Conservation (phyloP, 1,284 basidiomycete species). For the Puccinia polysora region DNA sequence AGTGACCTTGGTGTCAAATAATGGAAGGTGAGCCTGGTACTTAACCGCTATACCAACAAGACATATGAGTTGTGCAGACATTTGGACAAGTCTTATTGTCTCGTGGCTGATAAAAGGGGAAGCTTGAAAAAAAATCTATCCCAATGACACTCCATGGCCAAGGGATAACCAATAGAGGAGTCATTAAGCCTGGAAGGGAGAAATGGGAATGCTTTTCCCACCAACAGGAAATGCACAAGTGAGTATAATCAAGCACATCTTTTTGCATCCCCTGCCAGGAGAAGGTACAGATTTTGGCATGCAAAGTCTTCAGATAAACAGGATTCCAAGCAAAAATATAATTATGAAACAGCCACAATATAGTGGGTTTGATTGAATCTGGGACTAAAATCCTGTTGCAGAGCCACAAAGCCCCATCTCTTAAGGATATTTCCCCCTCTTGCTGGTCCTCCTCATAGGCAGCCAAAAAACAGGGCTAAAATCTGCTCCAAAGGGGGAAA, state of each 20-base stretch:
- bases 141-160: background rate
- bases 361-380: too few relatives aligned
- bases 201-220: background rate
- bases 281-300: background rate
- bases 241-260: background rate
- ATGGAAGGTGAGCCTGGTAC: too few relatives aligned
- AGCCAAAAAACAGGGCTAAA: too few relatives aligned
- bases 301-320: background rate
- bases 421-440: background rate
- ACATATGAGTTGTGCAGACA: too few relatives aligned
- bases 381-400: background rate
- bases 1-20: too few relatives aligned
- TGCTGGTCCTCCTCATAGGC: too few relatives aligned
- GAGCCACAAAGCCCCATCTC: background rate
- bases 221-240: background rate
- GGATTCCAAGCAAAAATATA: background rate
- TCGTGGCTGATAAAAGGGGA: too few relatives aligned
- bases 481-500: too few relatives aligned
- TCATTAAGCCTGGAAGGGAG: background rate
- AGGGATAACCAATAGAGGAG: background rate
- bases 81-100: too few relatives aligned
- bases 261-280: background rate
- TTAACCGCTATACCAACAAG: too few relatives aligned
- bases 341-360: background rate
- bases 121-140: background rate